phyloP scores from a whole-genome alignment of 2,329 filamentous ascomycete species.

The Alternaria alternata region DNA sequence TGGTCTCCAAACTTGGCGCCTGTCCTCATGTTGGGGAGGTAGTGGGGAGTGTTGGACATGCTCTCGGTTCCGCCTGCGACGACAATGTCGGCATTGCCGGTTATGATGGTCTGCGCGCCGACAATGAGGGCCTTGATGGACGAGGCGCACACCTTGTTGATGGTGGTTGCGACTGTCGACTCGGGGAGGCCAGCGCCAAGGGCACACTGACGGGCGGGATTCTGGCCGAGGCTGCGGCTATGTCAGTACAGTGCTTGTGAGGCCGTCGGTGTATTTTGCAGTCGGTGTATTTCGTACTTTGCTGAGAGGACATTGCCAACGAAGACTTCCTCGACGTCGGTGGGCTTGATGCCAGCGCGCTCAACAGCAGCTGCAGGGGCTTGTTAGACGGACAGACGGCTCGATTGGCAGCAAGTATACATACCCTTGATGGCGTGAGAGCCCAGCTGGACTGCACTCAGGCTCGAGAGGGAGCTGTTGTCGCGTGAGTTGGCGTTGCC shows the following conservation, averaged over 20 bases:
- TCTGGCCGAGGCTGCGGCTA: slow-evolving; percentile 82
- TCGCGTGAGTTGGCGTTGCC: slow-evolving; percentile 34
- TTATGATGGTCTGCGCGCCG: slow-evolving; percentile 96
- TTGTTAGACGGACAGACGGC: slow-evolving; percentile 25
- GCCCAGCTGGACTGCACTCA: slow-evolving; percentile 86
- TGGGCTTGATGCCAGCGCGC: slow-evolving; percentile 84
- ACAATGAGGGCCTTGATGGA: slow-evolving; percentile 93
- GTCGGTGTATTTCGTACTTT: slow-evolving; percentile 67
- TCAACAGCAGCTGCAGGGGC: slow-evolving; percentile 72
- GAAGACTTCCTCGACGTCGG: slow-evolving; percentile 94
- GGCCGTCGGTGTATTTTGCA: background rate
- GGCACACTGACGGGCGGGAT: slow-evolving; percentile 93
- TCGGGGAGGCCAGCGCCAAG: slow-evolving; percentile 86
- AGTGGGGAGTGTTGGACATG: slow-evolving; percentile 98
- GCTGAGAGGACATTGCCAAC: slow-evolving; percentile 98
- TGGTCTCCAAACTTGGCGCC: slow-evolving; percentile 96
- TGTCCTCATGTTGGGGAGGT: slow-evolving; percentile 84
- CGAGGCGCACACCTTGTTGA: slow-evolving; percentile 99
- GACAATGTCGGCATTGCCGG: slow-evolving; percentile 89
- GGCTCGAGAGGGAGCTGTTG: slow-evolving; percentile 82
- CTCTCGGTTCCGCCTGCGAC: slow-evolving; percentile 96
- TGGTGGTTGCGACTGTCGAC: slow-evolving; percentile 82
- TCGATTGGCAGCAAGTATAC: slow-evolving; percentile 20
- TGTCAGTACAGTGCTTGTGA: slow-evolving; percentile 13
- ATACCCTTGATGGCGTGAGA: slow-evolving; percentile 91